Percentiles rank a stretch among this genome's conserved stretches.
Conservation (phyloP, 352 stramenopile genomes). For the Globisporangium cylindrosporum region DNA sequence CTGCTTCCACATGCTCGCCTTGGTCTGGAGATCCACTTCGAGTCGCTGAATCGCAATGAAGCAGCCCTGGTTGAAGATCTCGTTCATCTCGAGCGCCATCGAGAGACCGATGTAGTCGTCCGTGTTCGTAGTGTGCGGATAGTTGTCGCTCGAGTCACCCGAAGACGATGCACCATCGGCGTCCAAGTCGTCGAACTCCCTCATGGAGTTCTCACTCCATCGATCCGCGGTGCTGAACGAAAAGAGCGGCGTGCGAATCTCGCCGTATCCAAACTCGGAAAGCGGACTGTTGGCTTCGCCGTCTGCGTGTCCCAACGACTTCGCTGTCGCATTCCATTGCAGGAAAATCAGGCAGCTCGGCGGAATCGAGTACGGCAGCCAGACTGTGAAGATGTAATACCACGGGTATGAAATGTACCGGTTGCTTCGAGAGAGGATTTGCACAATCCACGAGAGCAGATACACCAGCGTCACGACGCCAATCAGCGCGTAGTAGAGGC, state of each 20-base stretch:
- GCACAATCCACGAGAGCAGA: slow-evolving; percentile 78
- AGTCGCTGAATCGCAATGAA: slow-evolving; percentile 82
- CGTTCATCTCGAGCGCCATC: slow-evolving; percentile 82
- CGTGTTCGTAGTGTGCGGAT: background rate
- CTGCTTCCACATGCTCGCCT: slow-evolving; percentile 56
- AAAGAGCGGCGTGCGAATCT: slow-evolving; percentile 79
- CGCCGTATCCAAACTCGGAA: slow-evolving; percentile 60
- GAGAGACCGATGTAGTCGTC: slow-evolving; percentile 79
- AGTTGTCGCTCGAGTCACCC: slow-evolving; percentile 12
- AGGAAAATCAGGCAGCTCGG: slow-evolving; percentile 86
- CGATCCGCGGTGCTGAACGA: slow-evolving; percentile 65
- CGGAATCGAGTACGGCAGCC: slow-evolving; percentile 81
- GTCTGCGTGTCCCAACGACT: slow-evolving; percentile 73
- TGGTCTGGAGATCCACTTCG: slow-evolving; percentile 33
- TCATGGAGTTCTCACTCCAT: slow-evolving; percentile 45
- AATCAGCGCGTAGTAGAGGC: slow-evolving; percentile 85
- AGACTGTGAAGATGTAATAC: slow-evolving; percentile 89
- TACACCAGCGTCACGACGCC: slow-evolving; percentile 84
- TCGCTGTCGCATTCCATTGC: slow-evolving; percentile 85
- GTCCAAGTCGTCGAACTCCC: slow-evolving; percentile 45
- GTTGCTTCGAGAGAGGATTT: slow-evolving; percentile 66
- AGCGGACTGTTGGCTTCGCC: slow-evolving; percentile 34
- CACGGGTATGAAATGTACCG: slow-evolving; percentile 77
- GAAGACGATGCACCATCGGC: slow-evolving; percentile 22
- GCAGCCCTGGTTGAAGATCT: slow-evolving; percentile 67